Evolutionary conservation across 139 green algal species (phyloP), one percentile per base, ranked within the genome.

Genomic region (Diplosphaera chodatii): DNA sequence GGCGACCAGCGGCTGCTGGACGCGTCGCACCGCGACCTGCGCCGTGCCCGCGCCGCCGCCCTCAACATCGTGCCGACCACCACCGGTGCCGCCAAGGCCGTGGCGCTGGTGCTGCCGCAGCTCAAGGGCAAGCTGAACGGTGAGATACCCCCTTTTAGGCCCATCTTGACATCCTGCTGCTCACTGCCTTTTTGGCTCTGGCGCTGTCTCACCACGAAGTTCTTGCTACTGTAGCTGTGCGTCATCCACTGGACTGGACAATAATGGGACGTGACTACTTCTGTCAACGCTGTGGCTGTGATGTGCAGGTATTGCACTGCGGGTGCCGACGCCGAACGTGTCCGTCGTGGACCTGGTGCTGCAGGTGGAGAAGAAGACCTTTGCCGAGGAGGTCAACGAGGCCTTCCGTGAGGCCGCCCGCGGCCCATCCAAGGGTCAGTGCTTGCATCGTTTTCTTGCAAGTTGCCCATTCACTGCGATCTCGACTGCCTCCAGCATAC

Each of bases 21-120:
- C 82, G 94, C 93, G 3, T 94, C 86, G n/a, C 94, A 98, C 93
- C 88, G 94, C 73, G 95, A 99, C 78, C 88, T 98, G 79, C 89
- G 95, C 77, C 90, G 95, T 73, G 94, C 95, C 10, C 94, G 95
- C 59, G 95, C 95, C 34, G 95, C 95, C 56, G 93, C 93, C 32
- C 88, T 99, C 31, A 98, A 97, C 89, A 99, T 99, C 79, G 93
- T 99, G 73, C 95, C 95, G 83, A 99, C 95, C 81, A 96, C 95
- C 77, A 99, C 95, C 31, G 95, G 95, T 75, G 95, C 95, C 66
- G 95, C 95, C 82, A 99, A 98, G 92, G 95, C 95, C 48, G 95
- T 99, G 0, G 81, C 92, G 30, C 89, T 98, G 70, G 95, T 99
- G 67, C 86, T 98, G 75, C 95, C 95, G 63, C 62, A 79, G 68